Conservation (phyloP, 305 asterid genomes). For the Lippia alba region DNA sequence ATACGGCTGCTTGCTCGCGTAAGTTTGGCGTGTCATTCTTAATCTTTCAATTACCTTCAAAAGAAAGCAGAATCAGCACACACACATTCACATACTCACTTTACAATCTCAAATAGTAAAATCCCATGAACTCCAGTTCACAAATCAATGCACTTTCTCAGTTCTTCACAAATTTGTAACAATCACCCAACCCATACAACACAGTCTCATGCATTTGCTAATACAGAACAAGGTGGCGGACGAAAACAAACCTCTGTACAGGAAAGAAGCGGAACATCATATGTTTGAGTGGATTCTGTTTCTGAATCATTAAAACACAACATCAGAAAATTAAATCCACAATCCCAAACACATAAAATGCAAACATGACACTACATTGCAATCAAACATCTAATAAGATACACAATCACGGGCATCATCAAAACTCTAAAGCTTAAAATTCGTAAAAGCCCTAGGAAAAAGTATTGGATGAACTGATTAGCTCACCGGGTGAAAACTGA, state of each 20-base stretch:
- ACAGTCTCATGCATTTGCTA: neutral
- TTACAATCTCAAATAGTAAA: neutral
- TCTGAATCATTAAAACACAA: constrained; percentile 42
- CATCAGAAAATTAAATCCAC: constrained; percentile 19
- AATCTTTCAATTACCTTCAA: constrained; percentile 75
- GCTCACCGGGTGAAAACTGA: constrained; percentile 48
- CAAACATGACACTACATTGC: neutral
- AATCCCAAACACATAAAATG: neutral
- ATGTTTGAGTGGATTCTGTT: constrained; percentile 39
- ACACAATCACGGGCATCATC: neutral
- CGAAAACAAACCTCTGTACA: constrained; percentile 53
- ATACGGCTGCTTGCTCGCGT: constrained; percentile 67
- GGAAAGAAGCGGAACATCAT: constrained; percentile 69
- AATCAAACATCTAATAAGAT: neutral
- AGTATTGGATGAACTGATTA: constrained; percentile 32
- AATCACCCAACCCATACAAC: neutral
- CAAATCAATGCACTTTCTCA: neutral
- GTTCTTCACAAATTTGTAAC: neutral
- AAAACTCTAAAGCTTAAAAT: neutral
- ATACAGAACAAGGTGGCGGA: neutral
- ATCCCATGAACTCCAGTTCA: constrained; percentile 2
- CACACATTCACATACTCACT: neutral
- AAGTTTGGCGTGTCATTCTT: constrained; percentile 49
- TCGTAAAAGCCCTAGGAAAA: neutral
- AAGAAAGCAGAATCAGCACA: neutral